Conservation (phyloP, 495 filamentous ascomycete genomes). For the Hypoxylon fragiforme region DNA sequence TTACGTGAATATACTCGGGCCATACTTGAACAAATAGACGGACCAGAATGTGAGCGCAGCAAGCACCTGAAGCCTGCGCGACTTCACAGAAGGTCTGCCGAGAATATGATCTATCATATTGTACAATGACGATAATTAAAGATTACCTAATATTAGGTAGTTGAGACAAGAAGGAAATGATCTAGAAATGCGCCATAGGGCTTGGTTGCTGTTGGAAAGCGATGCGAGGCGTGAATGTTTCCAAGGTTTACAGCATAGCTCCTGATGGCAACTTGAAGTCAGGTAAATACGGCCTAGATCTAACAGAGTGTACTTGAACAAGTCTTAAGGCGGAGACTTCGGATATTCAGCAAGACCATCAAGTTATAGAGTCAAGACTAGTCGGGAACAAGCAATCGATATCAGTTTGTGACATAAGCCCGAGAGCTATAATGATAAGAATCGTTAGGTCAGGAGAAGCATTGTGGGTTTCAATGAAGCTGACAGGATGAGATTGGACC, state of each 20-base stretch:
- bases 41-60: constrained; percentile 92
- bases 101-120: constrained; percentile 80
- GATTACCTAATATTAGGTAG: too few species aligned
- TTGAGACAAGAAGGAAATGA: not conserved
- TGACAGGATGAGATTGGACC: constrained; percentile 21
- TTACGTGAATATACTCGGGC: not conserved
- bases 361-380: not conserved
- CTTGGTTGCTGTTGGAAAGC: constrained; percentile 2
- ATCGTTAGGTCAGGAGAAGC: constrained; percentile 13
- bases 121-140: constrained; percentile 6
- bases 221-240: constrained; percentile 19
- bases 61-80: constrained; percentile 90
- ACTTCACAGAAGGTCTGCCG: constrained; percentile 85
- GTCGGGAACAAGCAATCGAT: constrained; percentile 22
- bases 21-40: constrained; percentile 73
- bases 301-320: too few species aligned
- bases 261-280: not conserved
- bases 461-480: constrained; percentile 22
- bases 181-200: not conserved
- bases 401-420: constrained; percentile 19
- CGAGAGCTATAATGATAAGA: constrained; percentile 19
- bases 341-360: constrained; percentile 9
- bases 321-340: constrained; percentile 13
- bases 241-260: constrained; percentile 14
- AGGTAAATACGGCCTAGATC: too few species aligned